Evolutionary conservation across 2,329 filamentous ascomycete genomes (phyloP).

Genomic region (Penicillium sumatraense): DNA sequence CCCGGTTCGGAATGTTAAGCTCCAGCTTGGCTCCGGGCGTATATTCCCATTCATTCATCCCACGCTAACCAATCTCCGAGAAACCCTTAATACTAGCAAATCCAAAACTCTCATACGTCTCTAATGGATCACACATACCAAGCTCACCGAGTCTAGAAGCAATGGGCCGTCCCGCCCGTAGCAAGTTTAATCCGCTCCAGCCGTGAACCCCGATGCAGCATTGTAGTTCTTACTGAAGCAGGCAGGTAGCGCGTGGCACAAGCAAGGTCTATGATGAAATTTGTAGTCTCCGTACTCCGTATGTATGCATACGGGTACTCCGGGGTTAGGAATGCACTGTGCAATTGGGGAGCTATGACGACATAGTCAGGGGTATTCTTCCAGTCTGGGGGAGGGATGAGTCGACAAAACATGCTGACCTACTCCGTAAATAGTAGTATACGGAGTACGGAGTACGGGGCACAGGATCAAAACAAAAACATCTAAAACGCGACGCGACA

Average conservation of each 20-base stretch:
- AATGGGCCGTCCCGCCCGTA: conserved; percentile 6
- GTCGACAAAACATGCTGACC: too few species aligned
- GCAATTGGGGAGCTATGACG: not conserved
- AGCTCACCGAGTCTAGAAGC: not conserved
- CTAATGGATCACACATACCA: too few species aligned
- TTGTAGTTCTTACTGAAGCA: not conserved
- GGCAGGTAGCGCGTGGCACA: not conserved
- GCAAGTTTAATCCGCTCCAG: not conserved
- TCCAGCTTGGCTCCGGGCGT: not conserved
- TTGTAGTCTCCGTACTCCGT: not conserved
- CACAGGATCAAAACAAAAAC: conserved; percentile 7
- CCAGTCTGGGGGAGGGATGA: not conserved
- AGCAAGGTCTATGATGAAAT: not conserved
- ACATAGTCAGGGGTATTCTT: conserved; percentile 1
- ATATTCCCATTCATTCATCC: not conserved
- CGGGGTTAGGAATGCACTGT: not conserved
- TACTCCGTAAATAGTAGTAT: not conserved
- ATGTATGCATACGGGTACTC: not conserved
- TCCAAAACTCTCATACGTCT: not conserved
- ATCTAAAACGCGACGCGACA: conserved; percentile 5
- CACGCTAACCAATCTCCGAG: not conserved
- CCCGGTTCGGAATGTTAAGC: not conserved
- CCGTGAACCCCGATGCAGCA: not conserved
- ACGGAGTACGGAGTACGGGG: not conserved
- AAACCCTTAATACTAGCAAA: not conserved